Evolutionary conservation across 148 eudicot genomes (phyloP), one percentile per base, ranked within the genome.

Genomic region (Silene conica): DNA sequence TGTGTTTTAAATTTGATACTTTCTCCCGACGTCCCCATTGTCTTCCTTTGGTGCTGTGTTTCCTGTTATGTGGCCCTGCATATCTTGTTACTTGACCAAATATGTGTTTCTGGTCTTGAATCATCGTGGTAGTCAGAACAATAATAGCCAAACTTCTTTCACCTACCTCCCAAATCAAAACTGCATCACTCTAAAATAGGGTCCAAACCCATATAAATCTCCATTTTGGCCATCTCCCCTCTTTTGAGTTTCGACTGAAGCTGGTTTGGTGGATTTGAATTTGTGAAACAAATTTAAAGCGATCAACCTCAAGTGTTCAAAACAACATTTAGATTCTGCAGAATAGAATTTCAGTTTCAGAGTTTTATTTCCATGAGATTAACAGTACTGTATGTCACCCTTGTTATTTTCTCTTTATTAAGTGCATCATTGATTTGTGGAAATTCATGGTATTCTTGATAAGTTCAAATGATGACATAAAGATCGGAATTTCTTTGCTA

Each of bases 1-100:
- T n/a, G n/a, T n/a, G 19, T 31, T 73, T 10, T 22, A 62, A 73
- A 61, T 74, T 74, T 54, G 58, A 79, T 69, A 61, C 64, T 43
- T 54, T 5, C 56, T 8, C 46, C 62, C 7, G 43, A 38, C 9
- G 8, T 38, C 60, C 25, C 55, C 6, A 19, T 3, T n/a, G 66
- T 14, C 23, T 22, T 26, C 3, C 9, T 34, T 55, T 69, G 48
- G 59, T 3, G 61, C 45, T 22, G 7, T 76, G 14, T 3, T 60
- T 62, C 38, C 16, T 6, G 38, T 7, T 12, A 38, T 23, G 54
- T 69, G 48, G 26, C 25, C 58, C 2, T 45, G 50, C 23, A 46
- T 50, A 69, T 58, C 63, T 62, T 41, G n/a, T 67, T 4, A n/a
- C 50, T 62, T 59, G 60, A 19, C 63, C 55, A 50, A 63, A 45